phyloP scores from a whole-genome alignment of 148 eudicot genomes.

The Nyssa sinensis region DNA sequence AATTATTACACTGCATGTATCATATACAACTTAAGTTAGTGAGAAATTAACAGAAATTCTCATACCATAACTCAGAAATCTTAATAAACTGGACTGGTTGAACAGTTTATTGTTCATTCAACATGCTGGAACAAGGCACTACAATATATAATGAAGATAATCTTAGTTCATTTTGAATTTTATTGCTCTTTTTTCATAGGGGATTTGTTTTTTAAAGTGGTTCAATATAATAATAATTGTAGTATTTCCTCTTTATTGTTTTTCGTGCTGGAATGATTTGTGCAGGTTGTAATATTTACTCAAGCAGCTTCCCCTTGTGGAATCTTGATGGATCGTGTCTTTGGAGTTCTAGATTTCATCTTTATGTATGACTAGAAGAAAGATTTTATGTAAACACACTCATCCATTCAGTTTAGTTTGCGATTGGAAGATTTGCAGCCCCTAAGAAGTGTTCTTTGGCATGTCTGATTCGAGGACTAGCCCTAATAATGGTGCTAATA shows the following conservation, averaged over 20 bases:
- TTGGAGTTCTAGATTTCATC: not conserved
- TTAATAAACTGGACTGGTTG: not conserved
- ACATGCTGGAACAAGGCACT: not conserved
- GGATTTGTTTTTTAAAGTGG: not conserved
- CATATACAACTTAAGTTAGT: not conserved
- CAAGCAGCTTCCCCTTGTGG: not conserved
- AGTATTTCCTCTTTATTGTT: not conserved
- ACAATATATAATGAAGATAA: not conserved
- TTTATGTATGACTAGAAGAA: not conserved
- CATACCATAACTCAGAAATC: not conserved
- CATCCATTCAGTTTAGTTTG: not conserved
- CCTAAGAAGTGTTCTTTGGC: slow-evolving; percentile 9
- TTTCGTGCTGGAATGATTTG: not conserved
- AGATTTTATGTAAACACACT: not conserved
- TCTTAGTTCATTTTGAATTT: not conserved
- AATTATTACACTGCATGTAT: not conserved
- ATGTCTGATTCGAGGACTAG: slow-evolving; percentile 49
- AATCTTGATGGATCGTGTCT: not conserved
- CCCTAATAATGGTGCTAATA: slow-evolving; percentile 23
- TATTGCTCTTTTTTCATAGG: not conserved
- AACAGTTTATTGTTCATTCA: not conserved
- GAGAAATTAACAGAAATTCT: not conserved
- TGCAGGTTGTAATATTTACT: slow-evolving; percentile 4
- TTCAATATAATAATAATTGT: not conserved
- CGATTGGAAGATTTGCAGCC: slow-evolving; percentile 1